Conservation (phyloP, 2,329 filamentous ascomycete genomes). For the Claviceps humidiphila region DNA sequence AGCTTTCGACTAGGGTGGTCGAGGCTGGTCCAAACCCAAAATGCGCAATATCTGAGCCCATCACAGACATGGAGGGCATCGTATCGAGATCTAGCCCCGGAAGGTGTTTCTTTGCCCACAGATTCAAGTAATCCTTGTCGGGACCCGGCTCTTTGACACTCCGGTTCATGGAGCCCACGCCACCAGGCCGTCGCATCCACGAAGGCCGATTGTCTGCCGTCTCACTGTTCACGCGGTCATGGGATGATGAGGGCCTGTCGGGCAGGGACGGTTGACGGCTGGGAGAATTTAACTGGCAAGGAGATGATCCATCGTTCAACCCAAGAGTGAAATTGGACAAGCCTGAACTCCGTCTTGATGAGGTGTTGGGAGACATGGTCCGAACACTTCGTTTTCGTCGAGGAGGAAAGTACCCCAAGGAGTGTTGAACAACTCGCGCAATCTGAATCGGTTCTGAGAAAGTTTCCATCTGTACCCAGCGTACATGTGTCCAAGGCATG, state of each 20-base stretch:
- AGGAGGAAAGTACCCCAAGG: constrained; percentile 84
- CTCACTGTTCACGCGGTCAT: constrained; percentile 25
- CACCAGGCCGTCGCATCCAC: constrained; percentile 73
- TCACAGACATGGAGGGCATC: constrained; percentile 51
- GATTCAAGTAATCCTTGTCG: constrained; percentile 70
- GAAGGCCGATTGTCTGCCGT: constrained; percentile 29
- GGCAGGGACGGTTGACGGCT: constrained; percentile 21
- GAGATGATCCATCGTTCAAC: constrained; percentile 20
- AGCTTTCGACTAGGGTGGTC: constrained; percentile 36
- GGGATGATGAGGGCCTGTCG: constrained; percentile 21
- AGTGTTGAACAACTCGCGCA: constrained; percentile 64
- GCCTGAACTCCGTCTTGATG: constrained; percentile 54
- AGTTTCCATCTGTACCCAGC: constrained; percentile 74
- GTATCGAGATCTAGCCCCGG: constrained; percentile 63
- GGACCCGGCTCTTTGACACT: constrained; percentile 65
- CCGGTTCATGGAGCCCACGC: constrained; percentile 68
- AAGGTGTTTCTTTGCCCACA: constrained; percentile 70
- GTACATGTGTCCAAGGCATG: constrained; percentile 69
- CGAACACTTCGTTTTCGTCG: constrained; percentile 71
- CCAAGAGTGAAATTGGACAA: constrained; percentile 32
- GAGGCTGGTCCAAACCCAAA: constrained; percentile 36
- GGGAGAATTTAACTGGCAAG: constrained; percentile 31
- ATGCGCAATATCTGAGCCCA: constrained; percentile 45
- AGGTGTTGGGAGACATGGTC: constrained; percentile 52
- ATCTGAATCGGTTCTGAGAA: constrained; percentile 63